These are phyloP conservation scores for Zychaea mexicana DNA, from an alignment of 371 early-diverging fungal species.

Conservation along the genomic window DNA sequence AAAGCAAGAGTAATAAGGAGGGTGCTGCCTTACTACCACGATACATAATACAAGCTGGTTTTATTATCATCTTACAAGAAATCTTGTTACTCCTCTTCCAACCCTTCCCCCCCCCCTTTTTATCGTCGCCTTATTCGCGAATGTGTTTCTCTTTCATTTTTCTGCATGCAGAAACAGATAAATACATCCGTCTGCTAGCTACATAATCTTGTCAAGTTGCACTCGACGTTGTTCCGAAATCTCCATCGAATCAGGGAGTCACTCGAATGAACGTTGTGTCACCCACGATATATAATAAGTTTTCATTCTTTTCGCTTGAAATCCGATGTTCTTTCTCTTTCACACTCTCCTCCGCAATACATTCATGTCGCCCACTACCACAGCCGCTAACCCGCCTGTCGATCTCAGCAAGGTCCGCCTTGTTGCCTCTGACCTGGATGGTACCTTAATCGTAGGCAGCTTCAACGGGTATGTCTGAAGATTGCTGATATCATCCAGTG, in stretches of 20 bases:
- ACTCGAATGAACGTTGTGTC: background rate
- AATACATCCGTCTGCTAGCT: too few relatives aligned
- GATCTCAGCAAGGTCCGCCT: constrained; percentile 18
- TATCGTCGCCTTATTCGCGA: too few relatives aligned
- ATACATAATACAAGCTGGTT: too few relatives aligned
- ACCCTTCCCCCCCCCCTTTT: too few relatives aligned
- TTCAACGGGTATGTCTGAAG: constrained; percentile 24
- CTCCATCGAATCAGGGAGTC: background rate
- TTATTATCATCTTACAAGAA: too few relatives aligned
- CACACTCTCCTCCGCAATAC: background rate
- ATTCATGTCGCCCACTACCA: constrained; percentile 6
- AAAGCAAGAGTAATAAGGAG: too few relatives aligned
- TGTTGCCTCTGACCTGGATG: constrained; percentile 47
- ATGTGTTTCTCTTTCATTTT: background rate
- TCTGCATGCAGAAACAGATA: background rate
- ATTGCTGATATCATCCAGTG: background rate
- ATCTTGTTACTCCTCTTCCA: too few relatives aligned
- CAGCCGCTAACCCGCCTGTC: background rate
- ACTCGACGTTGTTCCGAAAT: background rate
- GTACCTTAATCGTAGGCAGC: constrained; percentile 31
- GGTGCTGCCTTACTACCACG: too few relatives aligned
- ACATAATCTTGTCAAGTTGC: background rate
- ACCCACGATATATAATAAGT: background rate
- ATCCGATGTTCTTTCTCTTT: constrained; percentile 4
- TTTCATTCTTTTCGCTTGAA: background rate